Evolutionary conservation across 225 moss, liverwort and hornwort species (phyloP).

Genomic region (Polytrichum formosum): DNA sequence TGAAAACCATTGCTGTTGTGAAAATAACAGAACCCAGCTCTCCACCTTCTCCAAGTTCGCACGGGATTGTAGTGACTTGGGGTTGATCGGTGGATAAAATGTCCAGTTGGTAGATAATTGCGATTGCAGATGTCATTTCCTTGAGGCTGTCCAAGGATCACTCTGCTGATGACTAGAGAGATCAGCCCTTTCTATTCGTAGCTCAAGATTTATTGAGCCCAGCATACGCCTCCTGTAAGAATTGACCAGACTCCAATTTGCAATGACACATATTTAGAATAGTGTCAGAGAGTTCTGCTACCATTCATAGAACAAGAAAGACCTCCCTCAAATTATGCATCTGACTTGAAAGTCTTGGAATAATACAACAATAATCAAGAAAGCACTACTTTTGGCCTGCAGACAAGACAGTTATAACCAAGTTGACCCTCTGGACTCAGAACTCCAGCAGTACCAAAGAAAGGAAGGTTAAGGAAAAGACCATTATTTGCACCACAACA

Average conservation of each 20-base stretch:
- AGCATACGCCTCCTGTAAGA: slow-evolving; percentile 46
- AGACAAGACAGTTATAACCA: background rate
- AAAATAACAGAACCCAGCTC: too few species aligned
- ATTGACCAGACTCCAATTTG: slow-evolving; percentile 28
- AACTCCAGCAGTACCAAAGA: background rate
- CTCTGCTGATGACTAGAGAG: slow-evolving; percentile 3
- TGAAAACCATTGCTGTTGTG: too few species aligned
- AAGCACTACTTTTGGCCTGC: background rate
- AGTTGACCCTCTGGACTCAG: background rate
- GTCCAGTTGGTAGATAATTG: background rate
- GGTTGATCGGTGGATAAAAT: background rate
- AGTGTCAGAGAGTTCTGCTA: background rate
- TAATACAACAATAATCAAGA: background rate
- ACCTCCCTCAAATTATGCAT: background rate
- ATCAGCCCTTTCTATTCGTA: background rate
- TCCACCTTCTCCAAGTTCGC: too few species aligned
- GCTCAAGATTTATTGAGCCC: slow-evolving; percentile 20
- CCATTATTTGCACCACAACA: slow-evolving; percentile 79
- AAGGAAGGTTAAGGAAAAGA: slow-evolving; percentile 21
- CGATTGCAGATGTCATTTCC: slow-evolving; percentile 13
- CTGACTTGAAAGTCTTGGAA: background rate
- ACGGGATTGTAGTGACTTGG: background rate
- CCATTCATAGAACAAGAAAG: background rate
- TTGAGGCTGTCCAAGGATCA: slow-evolving; percentile 5
- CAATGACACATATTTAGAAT: slow-evolving; percentile 20